Conservation (phyloP, 495 filamentous ascomycete genomes). For the Tuber microsphaerosporum region DNA sequence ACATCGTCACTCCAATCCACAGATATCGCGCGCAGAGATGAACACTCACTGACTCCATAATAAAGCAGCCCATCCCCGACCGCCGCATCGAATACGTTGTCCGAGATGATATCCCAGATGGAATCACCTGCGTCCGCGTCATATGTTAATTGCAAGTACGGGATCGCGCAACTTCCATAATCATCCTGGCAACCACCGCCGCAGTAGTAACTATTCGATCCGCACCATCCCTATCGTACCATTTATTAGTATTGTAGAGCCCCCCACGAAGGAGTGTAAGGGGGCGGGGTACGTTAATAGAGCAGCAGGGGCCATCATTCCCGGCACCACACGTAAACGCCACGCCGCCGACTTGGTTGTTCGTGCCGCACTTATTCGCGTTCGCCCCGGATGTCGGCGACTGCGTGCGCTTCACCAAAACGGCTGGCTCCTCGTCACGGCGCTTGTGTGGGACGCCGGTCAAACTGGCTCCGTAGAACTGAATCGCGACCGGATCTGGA, state of each 20-base stretch:
- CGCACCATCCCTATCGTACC: conserved; percentile 23
- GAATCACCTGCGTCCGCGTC: conserved; percentile 31
- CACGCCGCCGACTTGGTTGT: conserved; percentile 5
- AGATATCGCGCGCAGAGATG: background rate
- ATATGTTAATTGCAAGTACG: conserved; percentile 27
- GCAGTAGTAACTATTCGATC: conserved; percentile 20
- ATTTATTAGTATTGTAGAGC: background rate
- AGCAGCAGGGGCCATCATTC: conserved; percentile 25
- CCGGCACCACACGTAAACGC: conserved; percentile 17
- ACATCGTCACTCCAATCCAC: background rate
- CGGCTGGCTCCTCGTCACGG: background rate
- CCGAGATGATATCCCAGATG: conserved; percentile 32
- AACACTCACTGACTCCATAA: conserved; percentile 26
- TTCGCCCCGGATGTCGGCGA: conserved; percentile 7
- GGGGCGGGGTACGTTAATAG: conserved; percentile 9
- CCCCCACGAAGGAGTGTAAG: background rate
- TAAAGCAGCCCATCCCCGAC: conserved; percentile 32
- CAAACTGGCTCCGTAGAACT: conserved; percentile 25
- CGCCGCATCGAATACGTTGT: conserved; percentile 33
- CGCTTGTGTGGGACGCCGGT: conserved; percentile 20
- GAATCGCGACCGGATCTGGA: conserved; percentile 24
- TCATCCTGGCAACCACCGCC: conserved; percentile 21
- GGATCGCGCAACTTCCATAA: conserved; percentile 20
- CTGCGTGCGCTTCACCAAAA: conserved; percentile 22
- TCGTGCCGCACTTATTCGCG: conserved; percentile 19